Percentiles rank a stretch among this genome's conserved stretches.
These are phyloP conservation scores for Pichia heedii DNA, from an alignment of 805 yeast species.

Conservation along the genomic window DNA sequence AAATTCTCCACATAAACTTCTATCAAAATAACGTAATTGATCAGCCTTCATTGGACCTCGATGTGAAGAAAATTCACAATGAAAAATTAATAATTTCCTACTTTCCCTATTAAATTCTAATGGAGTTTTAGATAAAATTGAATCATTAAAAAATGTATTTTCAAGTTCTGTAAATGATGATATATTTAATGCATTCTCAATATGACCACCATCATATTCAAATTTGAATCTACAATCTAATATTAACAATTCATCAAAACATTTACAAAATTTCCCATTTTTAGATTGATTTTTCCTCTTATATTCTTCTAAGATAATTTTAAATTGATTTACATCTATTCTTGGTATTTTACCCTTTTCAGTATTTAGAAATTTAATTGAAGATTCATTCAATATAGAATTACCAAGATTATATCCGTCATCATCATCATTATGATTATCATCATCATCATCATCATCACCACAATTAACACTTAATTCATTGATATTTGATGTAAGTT, in stretches of 20 bases:
- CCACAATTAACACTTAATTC: slow-evolving; percentile 14
- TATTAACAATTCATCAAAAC: slow-evolving; percentile 49
- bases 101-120: slow-evolving; percentile 15
- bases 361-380: slow-evolving; percentile 11
- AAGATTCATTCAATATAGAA: slow-evolving; percentile 5
- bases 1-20: slow-evolving; percentile 50
- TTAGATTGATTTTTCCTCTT: slow-evolving; percentile 30
- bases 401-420: slow-evolving; percentile 4
- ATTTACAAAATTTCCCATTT: slow-evolving; percentile 27
- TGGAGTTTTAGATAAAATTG: slow-evolving; percentile 16
- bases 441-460: slow-evolving; percentile 8
- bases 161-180: slow-evolving; percentile 65
- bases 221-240: slow-evolving; percentile 90
- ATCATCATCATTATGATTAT: slow-evolving; percentile 8
- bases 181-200: slow-evolving; percentile 71
- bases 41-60: slow-evolving; percentile 93
- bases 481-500: slow-evolving; percentile 20
- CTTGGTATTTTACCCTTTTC: slow-evolving; percentile 61
- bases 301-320: slow-evolving; percentile 37
- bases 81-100: slow-evolving; percentile 62
- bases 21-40: slow-evolving; percentile 75
- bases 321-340: slow-evolving; percentile 50
- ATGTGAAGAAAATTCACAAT: slow-evolving; percentile 89
- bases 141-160: slow-evolving; percentile 33
- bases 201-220: slow-evolving; percentile 91